Evolutionary conservation across 768 basidiomycete species (phyloP).

Genomic region (Candolleomyces efflorescens): DNA sequence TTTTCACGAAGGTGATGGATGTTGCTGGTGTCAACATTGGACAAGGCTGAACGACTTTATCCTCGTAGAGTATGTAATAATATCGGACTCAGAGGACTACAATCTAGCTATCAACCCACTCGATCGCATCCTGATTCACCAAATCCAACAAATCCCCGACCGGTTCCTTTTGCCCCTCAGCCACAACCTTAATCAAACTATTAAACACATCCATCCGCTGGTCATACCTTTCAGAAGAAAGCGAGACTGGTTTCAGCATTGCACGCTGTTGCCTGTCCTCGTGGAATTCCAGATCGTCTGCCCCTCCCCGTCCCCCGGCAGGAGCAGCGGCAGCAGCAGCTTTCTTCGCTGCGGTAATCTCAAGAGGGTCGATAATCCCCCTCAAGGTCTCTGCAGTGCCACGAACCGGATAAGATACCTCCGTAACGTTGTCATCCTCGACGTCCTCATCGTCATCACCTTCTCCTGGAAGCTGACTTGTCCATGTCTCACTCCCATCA

Average conservation of each 20-base stretch:
- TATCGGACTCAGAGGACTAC: not conserved
- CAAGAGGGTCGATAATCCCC: slow-evolving; percentile 24
- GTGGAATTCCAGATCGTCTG: not conserved
- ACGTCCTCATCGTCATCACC: slow-evolving; percentile 13
- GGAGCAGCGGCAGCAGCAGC: too few species aligned
- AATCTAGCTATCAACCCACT: not conserved
- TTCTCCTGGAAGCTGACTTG: slow-evolving; percentile 31
- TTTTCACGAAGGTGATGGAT: not conserved
- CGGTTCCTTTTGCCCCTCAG: slow-evolving; percentile 64
- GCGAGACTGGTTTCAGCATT: slow-evolving; percentile 15
- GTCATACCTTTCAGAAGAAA: slow-evolving; percentile 45
- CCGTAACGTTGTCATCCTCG: slow-evolving; percentile 10
- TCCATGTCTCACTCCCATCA: slow-evolving; percentile 21
- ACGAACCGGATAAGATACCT: not conserved
- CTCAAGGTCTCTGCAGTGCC: slow-evolving; percentile 19
- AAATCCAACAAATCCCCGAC: slow-evolving; percentile 57
- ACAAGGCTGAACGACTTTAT: not conserved
- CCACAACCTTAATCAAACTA: slow-evolving; percentile 56
- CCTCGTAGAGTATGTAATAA: not conserved
- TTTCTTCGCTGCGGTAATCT: slow-evolving; percentile 5
- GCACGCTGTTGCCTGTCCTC: not conserved
- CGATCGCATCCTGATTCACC: slow-evolving; percentile 36
- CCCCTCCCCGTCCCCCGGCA: slow-evolving; percentile 2
- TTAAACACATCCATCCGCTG: slow-evolving; percentile 74
- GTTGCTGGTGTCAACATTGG: not conserved